Evolutionary conservation across 495 filamentous ascomycete species (phyloP).

Genomic region (Coniosporium apollinis): DNA sequence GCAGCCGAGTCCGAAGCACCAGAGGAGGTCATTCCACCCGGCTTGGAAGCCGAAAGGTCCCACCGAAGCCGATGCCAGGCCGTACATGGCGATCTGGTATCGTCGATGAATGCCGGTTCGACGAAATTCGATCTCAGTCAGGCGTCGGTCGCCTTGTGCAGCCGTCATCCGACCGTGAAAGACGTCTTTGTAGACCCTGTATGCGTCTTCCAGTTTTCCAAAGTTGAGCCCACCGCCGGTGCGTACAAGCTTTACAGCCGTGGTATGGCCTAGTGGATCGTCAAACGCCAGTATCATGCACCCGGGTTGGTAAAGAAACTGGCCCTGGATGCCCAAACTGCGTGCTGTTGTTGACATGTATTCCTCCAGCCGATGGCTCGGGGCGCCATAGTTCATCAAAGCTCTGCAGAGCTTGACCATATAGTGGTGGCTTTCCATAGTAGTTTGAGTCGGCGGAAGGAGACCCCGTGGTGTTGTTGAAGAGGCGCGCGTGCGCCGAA

Average conservation of each 20-base stretch:
- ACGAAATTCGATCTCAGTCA: conserved; percentile 48
- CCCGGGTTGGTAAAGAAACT: conserved; percentile 83
- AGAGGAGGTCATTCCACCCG: conserved; percentile 71
- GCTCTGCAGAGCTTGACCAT: conserved; percentile 71
- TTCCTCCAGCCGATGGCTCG: conserved; percentile 38
- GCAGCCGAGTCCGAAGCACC: conserved; percentile 72
- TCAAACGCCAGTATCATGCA: conserved; percentile 96
- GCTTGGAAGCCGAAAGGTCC: conserved; percentile 87
- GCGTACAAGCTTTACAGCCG: conserved; percentile 79
- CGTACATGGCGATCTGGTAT: conserved; percentile 68
- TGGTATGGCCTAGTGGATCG: conserved; percentile 74
- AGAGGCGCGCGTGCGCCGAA: no score
- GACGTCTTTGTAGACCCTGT: conserved; percentile 86
- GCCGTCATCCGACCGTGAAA: conserved; percentile 76
- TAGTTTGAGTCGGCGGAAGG: no score
- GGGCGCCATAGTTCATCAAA: conserved; percentile 46
- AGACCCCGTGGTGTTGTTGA: no score
- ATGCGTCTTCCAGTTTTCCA: conserved; percentile 65
- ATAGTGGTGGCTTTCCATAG: conserved; percentile 55
- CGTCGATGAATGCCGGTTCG: conserved; percentile 49
- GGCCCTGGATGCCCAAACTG: conserved; percentile 76
- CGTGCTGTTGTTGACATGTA: conserved; percentile 86
- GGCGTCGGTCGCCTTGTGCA: conserved; percentile 57
- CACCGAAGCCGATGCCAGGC: conserved; percentile 59
- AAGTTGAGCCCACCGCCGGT: conserved; percentile 64